Conservation (phyloP, 2,329 filamentous ascomycete genomes). For the Claviceps pazoutovae region DNA sequence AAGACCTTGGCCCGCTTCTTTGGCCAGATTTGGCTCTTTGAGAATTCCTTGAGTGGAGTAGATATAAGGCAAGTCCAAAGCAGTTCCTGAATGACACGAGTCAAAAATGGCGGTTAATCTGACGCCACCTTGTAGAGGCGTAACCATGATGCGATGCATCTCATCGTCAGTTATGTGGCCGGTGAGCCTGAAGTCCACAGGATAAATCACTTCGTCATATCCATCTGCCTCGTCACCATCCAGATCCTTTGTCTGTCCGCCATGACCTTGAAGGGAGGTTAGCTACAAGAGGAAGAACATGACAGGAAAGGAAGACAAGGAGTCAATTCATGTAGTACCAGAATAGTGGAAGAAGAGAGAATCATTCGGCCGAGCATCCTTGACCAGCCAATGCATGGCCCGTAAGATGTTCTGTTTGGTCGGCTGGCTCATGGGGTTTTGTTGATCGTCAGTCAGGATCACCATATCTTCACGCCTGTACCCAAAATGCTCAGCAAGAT, state of each 20-base stretch:
- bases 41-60: conserved; percentile 56
- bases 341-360: conserved; percentile 97
- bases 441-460: conserved; percentile 87
- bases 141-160: conserved; percentile 62
- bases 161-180: conserved; percentile 76
- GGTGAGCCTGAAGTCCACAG: conserved; percentile 65
- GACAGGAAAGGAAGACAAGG: neutral
- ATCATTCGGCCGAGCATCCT: conserved; percentile 83
- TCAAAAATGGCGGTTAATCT: conserved; percentile 50
- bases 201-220: conserved; percentile 74
- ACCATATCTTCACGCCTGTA: conserved; percentile 97
- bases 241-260: conserved; percentile 66
- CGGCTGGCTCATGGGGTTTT: conserved; percentile 93
- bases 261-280: conserved; percentile 40
- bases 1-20: conserved; percentile 52
- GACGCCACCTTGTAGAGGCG: conserved; percentile 40
- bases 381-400: conserved; percentile 96
- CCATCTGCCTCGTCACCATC: conserved; percentile 73
- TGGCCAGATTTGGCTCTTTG: conserved; percentile 54
- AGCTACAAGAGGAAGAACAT: neutral
- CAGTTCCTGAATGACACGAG: conserved; percentile 54
- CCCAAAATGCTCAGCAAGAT: conserved; percentile 75
- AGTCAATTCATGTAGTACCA: conserved; percentile 31
- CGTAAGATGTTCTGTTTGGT: conserved; percentile 90
- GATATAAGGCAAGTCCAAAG: conserved; percentile 52